phyloP scores from a whole-genome alignment of 495 filamentous ascomycete species.

The Aspergillus mulundensis region DNA sequence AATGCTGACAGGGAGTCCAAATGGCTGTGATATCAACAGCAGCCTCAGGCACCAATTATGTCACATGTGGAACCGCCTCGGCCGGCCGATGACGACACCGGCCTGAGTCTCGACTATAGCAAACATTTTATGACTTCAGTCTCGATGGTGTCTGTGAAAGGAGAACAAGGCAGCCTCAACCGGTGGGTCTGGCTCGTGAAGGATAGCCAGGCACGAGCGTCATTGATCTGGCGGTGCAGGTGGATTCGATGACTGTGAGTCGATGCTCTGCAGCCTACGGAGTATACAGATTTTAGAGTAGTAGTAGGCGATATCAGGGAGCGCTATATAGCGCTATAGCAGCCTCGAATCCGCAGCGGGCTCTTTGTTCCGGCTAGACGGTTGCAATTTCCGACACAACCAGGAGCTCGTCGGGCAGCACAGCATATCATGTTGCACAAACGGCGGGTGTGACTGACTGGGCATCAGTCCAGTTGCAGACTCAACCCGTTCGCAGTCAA shows the following conservation, averaged over 20 bases:
- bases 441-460: not conserved
- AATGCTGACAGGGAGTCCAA: not conserved
- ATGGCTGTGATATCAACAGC: not conserved
- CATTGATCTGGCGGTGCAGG: not conserved
- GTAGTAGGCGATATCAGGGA: not conserved
- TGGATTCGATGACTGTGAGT: not conserved
- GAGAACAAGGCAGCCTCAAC: not conserved
- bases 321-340: not conserved
- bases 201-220: constrained; percentile 1
- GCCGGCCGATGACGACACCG: not conserved
- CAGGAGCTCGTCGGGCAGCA: not conserved
- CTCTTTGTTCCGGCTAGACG: constrained; percentile 5
- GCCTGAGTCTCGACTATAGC: not conserved
- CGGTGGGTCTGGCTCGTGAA: not conserved
- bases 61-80: not conserved
- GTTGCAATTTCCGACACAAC: constrained; percentile 11
- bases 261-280: not conserved
- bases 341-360: not conserved
- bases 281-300: not conserved
- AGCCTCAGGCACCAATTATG: constrained; percentile 1
- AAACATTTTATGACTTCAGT: not conserved
- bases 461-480: not conserved
- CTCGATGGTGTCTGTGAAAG: not conserved
- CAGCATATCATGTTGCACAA: not conserved
- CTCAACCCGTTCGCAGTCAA: not conserved